Base-by-base conservation (phyloP, 2,329 filamentous ascomycete genomes). In the Teratosphaeria viscida region DNA sequence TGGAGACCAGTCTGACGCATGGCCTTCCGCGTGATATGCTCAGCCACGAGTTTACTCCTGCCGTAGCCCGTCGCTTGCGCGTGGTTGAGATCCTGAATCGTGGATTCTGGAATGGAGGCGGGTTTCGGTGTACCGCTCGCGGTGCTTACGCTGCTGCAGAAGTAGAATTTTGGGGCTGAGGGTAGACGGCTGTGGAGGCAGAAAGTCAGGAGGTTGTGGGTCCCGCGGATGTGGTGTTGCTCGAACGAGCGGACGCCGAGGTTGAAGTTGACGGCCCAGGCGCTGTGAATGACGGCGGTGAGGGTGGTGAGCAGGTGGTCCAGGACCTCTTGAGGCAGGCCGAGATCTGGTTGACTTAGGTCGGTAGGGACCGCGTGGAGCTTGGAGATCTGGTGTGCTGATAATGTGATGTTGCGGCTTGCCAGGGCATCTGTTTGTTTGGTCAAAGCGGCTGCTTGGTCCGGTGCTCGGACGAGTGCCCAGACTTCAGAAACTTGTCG, bases 381-480 rank as follows among this genome's bases (percentile, higher is more conserved):
- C 43, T 56, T 63, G 5, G 34, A 23, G 1, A 2, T 2, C 1
- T 73, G 61, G 6, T 64, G 58, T 19, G 74, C 67, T 43, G 65
- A 60, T 23, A 70, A 62, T 0, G 68, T 66, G n/a, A 79, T 68
- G 23, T 69, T 71, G 23, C 77, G 72, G 11, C 69, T 60, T 0
- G 62, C 64, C 7, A 76, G 69, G 27, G 71, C 75, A 61, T 67
- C 66, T 5, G 71, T 63, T 10, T 77, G 66, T 16, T 77, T 71
- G 8, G 73, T 66, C 2, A 66, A 64, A 2, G 74, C 67, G 14
- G 69, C 66, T 0, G 74, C 64, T 2, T 72, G 65, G 11, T 71
- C 71, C 0, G 72, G 65, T 2, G 79, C 79, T 35, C 82, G 76
- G 5, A 83, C 78, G 2, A 84, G 74, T 58, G 78, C 79, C 73